Evolutionary conservation across 2,329 filamentous ascomycete genomes (phyloP).

Genomic region (Fusarium sp.): DNA sequence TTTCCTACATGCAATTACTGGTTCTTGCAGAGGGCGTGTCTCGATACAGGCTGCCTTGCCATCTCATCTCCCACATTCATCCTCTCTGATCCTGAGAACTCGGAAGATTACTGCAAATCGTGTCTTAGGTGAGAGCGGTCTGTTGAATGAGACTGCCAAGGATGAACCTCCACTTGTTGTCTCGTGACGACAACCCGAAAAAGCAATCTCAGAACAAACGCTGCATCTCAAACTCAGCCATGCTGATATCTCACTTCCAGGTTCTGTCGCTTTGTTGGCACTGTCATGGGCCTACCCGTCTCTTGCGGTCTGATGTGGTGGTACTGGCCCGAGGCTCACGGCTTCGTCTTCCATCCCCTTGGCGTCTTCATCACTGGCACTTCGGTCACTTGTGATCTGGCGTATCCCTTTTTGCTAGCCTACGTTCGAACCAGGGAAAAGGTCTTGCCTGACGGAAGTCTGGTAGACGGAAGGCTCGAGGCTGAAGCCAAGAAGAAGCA

Average conservation of each 20-base stretch:
- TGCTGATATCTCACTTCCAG: conserved; percentile 43
- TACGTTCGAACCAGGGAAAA: conserved; percentile 51
- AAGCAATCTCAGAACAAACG: neutral
- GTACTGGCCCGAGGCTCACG: conserved; percentile 60
- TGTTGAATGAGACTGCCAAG: neutral
- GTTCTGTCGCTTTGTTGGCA: conserved; percentile 54
- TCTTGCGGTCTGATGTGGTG: conserved; percentile 55
- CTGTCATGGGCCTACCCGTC: conserved; percentile 51
- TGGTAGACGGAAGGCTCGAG: conserved; percentile 37
- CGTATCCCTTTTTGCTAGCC: conserved; percentile 55
- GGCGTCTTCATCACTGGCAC: conserved; percentile 53
- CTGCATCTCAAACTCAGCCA: neutral
- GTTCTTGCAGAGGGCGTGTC: conserved; percentile 20
- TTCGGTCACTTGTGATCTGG: conserved; percentile 52
- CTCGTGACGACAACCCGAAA: neutral
- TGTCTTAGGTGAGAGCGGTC: conserved; percentile 12
- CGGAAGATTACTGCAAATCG: conserved; percentile 16
- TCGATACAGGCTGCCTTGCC: neutral
- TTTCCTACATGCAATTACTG: conserved; percentile 21
- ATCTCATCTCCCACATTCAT: neutral
- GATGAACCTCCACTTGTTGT: neutral
- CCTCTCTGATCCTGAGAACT: neutral
- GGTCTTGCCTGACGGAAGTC: conserved; percentile 49
- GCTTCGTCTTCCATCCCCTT: conserved; percentile 54
- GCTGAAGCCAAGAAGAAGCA: conserved; percentile 30